Evolutionary conservation across 257 asterid genomes (phyloP), one percentile per base, ranked within the genome.

Genomic region (Mentha longifolia): DNA sequence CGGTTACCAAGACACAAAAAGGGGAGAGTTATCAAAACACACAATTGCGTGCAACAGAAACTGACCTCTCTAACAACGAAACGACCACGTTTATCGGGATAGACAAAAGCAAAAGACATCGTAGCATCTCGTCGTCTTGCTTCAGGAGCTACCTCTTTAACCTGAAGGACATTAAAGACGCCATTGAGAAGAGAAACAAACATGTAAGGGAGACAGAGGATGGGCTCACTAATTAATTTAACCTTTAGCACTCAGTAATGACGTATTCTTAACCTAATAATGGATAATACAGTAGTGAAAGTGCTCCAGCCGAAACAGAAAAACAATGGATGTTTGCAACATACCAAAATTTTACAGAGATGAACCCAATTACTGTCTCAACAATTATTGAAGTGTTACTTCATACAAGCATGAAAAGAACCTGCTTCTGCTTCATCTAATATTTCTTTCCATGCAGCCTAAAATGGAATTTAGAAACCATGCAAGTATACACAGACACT

Each of bases 91-190:
- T 85, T 85, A 76, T 83, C 90, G 45, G 98, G 98, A 80, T 85
- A 92, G 64, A 92, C 98, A 74, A 87, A 92, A 71, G 95, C 88
- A 78, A 92, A 92, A 46, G 98, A 92, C 25, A 92, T 84, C n/a
- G 67, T 60, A 55, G 96, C 96, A 85, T 90, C 96, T 80, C 97
- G 84, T 83, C 90, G 80, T 80, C 98, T 89, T 0, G 98, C 97
- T 82, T 90, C 98, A 2, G 96, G 97, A 73, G 93, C 96, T 7
- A 92, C 98, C 81, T 92, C 98, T 90, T 92, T 90, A 56, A 88
- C 98, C 97, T 90, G 76, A 56, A 74, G 68, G 79, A 55, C 65
- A 65, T 39, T 50, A 25, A 55, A 22, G 52, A 37, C 28, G 62
- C 39, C 30, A 58, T 13, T 47, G 54, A 64, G 25, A 22, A 52